Evolutionary conservation across 306 rosid species (phyloP), one percentile per base, ranked within the genome.

Genomic region (Quercus berberidifolia): DNA sequence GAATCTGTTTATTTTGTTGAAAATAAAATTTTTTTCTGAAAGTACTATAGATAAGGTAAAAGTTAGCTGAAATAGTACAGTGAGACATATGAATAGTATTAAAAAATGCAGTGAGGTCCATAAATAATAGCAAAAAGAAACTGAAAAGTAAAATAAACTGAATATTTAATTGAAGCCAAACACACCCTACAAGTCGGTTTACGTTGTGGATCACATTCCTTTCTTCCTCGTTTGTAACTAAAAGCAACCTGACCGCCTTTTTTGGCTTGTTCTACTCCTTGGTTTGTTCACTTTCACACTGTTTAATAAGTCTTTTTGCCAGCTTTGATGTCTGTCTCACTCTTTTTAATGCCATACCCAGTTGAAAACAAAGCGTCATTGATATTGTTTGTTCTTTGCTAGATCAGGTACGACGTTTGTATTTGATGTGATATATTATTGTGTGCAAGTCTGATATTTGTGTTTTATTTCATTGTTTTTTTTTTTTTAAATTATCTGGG

Each of bases 41-140:
- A 35, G 0, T 35, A 35, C 0, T 35, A 0, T 35, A 35, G 0
- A 1, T 6, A 1, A 6, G 0, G 0, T 35, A 6, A 35, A 35
- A 35, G 0, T 1, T 6, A 35, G 0, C 0, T 6, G 0, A 35
- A 35, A 35, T 6, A 35, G 1, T 35, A 33, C 0, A 1, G 0
- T 33, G 0, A 0, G 0, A 33, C 0, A 0, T 0, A 33, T 33
- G 1, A 33, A 33, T 33, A 33, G 0, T 33, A 33, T 33, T 0
- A 33, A 33, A 33, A 5, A 33, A 0, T 33, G 0, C 1, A 4
- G 1, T 31, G 0, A 31, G 1, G 4, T 30, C 0, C 1, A 30
- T 30, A 1, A 35, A 35, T 35, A 6, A 0, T 6, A 6, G 0
- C 0, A 35, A 35, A 35, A 35, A 6, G 1, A 35, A 35, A 0